phyloP scores from a whole-genome alignment of 1,284 basidiomycete genomes.

The Lentinus polychrous region DNA sequence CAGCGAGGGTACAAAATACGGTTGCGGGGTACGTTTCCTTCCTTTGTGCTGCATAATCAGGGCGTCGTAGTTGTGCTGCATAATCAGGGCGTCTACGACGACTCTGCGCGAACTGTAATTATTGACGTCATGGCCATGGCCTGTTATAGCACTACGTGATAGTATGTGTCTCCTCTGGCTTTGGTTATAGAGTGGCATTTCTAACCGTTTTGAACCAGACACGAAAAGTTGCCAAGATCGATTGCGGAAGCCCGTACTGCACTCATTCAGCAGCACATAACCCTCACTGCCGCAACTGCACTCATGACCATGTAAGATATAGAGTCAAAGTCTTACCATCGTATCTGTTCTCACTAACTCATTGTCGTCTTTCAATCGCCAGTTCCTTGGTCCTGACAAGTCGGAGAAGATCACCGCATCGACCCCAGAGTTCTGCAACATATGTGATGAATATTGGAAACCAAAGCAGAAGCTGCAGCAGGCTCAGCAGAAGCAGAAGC shows the following conservation, averaged over 20 bases:
- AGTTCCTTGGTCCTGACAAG: slow-evolving; percentile 67
- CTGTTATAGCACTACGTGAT: slow-evolving; percentile 43
- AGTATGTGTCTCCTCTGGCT: slow-evolving; percentile 27
- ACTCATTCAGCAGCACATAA: slow-evolving; percentile 49
- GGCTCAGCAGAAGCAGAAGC: not conserved
- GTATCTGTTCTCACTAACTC: not conserved
- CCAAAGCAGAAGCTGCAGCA: not conserved
- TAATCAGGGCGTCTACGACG: not conserved
- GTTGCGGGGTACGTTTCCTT: slow-evolving; percentile 56
- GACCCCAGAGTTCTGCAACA: slow-evolving; percentile 50
- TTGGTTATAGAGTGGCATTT: slow-evolving; percentile 8
- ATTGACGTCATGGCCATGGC: slow-evolving; percentile 18
- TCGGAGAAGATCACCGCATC: slow-evolving; percentile 49
- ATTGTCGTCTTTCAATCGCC: slow-evolving; percentile 4
- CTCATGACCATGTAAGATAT: slow-evolving; percentile 36
- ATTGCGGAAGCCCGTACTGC: slow-evolving; percentile 56
- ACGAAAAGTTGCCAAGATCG: slow-evolving; percentile 48
- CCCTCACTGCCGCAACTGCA: slow-evolving; percentile 44
- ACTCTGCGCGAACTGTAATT: slow-evolving; percentile 8
- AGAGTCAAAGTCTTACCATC: slow-evolving; percentile 13
- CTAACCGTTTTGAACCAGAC: slow-evolving; percentile 36
- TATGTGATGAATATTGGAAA: slow-evolving; percentile 36
- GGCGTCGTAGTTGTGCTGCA: not conserved
- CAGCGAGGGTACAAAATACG: slow-evolving; percentile 71
- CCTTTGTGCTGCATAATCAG: not conserved